Evolutionary conservation across 2,329 filamentous ascomycete species (phyloP), one percentile per base, ranked within the genome.

Genomic region (Sclerotinia minor): DNA sequence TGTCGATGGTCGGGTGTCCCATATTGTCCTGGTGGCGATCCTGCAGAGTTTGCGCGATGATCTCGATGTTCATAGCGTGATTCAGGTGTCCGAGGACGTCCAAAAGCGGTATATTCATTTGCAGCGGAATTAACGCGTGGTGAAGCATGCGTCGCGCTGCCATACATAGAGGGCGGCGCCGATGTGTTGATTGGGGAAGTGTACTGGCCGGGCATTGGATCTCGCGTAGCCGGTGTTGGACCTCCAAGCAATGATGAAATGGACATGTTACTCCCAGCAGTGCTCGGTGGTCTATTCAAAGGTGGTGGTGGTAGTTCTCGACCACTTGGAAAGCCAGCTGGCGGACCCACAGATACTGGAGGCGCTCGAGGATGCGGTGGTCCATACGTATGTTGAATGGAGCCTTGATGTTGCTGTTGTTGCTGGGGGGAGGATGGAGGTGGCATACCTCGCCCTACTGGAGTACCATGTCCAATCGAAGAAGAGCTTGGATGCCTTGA

Each of bases 11-110:
- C 87, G 35, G 85, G 86, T 0, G 86, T 87, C 77, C 65, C 79
- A 80, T 72, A 83, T 75, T 69, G 76, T 79, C 70, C 84, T 79
- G 50, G 79, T 32, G 74, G 76, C 44, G 75, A 78, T 17, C 73
- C 74, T 54, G 72, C 74, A 65, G 73, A 76, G 49, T 75, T 77
- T 32, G 79, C 70, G 81, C 71, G 75, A 76, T 72, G 79, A 77
- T 72, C 80, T 73, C 66, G 75, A 59, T 68, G 71, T 77, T 87
- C 82, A 79, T 87, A 86, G 67, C 80, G 80, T 73, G 88, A 87
- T 55, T 92, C 90, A n/a, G 90, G 90, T 0, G 90, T 92, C 68
- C 91, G 87, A 2, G 90, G 90, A 69, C 89, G 83, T 70, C 89
- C 83, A 76, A 85, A 89, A 6, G 84, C 82, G 64, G 80, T 81